Evolutionary conservation across 306 rosid species (phyloP), one percentile per base, ranked within the genome.

Genomic region (Corylus heterophylla): DNA sequence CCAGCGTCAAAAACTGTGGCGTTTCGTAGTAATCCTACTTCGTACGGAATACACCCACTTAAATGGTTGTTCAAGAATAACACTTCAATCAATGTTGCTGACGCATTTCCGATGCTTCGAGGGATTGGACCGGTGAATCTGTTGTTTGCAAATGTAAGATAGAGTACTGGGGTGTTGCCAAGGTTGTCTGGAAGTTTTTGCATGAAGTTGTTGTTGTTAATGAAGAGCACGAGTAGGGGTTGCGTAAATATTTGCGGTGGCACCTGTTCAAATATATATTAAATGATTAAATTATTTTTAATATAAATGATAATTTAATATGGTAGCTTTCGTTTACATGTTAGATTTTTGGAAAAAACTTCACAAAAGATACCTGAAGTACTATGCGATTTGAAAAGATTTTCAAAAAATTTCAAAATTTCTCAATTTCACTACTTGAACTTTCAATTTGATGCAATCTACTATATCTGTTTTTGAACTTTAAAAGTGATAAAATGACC

Each of bases 61-160:
- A 87, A 50, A 54, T 17, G 17, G n/a, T 87, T 87, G 78, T 83
- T 83, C 45, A 85, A 37, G 48, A 87, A 54, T 52, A 85, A 61
- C 4, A 73, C 82, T 78, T 87, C 90, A 2, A 54, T 48, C n/a
- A 87, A 78, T 3, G 79, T 82, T 5, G 73, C 54, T 7, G 81
- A 59, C 20, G 85, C 84, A 20, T 49, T 69, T 31, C 90, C 85
- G 8, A 87, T 85, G 80, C 88, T 85, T 54, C 54, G 66, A 1
- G 88, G 90, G 74, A 87, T 87, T 20, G 87, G 80, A 3, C 90
- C 90, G 5, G 81, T 66, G 83, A 87, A 77, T 54, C 35, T 83
- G 78, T 87, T 87, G 85, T 85, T 87, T 50, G 90, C 90, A 59
- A 87, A 75, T 2, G 85, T 85, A 54, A 87, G 84, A 48, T 82